Base-by-base conservation (phyloP, 108 stramenopile species). In the Fistulifera solaris region DNA sequence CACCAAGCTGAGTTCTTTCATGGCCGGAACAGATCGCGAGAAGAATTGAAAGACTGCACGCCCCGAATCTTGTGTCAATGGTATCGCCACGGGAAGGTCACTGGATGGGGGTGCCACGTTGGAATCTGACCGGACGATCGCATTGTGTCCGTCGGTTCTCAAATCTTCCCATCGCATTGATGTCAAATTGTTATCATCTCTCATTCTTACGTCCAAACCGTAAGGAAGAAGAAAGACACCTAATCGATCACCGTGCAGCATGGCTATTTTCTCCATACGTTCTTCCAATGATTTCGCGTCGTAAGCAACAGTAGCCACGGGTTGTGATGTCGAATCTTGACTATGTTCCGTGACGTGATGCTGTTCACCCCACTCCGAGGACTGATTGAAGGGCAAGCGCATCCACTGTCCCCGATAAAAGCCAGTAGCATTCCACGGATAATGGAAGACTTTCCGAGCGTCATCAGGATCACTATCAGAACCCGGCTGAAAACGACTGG, bases 401-500 rank as follows among this genome's bases (percentile, higher is more conserved):
- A 2, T 45, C 90, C 90, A 93, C 42, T 83, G 62, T 21, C 90
- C 90, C 15, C 81, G 77, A 64, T 88, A 93, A 50, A 74, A 84
- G 28, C 90, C 90, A 6, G 87, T 93, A 18, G 71, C 76, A 67
- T 93, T 93, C 67, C 90, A 70, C 11, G 89, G 90, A 64, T 86
- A 93, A 54, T 86, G 81, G 27, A 51, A 75, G 10, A 87, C 68
- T 24, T 48, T 67, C 6, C 50, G 50, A 16, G 50, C n/a, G 6
- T 24, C 50, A 16, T 51, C 50, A 6, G 24, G 21, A 10, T 46
- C 44, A 5, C 17, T 22, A 46, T 21, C 21, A 5, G 44, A 21
- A 7, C 44, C 44, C 3, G 15, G 31, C 12, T 60, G 27, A 0
- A 66, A 23, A 10, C 23, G 22, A 51, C 25, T 51, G 19, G 50